These are phyloP conservation scores for Gaeumannomyces tritici DNA, from an alignment of 2,329 filamentous ascomycete species.

Conservation along the genomic window DNA sequence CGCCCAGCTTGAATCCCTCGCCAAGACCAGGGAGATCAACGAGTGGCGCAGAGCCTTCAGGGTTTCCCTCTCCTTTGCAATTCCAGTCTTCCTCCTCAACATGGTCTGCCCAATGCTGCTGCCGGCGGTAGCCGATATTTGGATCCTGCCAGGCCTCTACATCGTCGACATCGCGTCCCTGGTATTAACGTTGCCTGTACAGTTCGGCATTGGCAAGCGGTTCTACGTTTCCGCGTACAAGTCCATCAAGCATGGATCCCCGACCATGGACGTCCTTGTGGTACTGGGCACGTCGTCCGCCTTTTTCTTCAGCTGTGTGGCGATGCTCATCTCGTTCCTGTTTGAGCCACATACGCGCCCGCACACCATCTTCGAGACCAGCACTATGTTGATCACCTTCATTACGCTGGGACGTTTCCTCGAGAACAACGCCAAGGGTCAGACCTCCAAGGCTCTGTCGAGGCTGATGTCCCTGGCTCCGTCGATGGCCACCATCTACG, in stretches of 20 bases:
- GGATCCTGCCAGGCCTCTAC: constrained; percentile 66
- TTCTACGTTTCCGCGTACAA: constrained; percentile 95
- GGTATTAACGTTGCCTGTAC: constrained; percentile 77
- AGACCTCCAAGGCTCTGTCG: constrained; percentile 90
- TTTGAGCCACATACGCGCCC: constrained; percentile 70
- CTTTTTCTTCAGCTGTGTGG: constrained; percentile 87
- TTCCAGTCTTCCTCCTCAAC: constrained; percentile 85
- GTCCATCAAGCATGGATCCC: constrained; percentile 78
- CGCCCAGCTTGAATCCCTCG: constrained; percentile 87
- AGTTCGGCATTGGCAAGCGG: constrained; percentile 90
- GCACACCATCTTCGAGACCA: constrained; percentile 90
- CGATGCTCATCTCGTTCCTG: constrained; percentile 75
- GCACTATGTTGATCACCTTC: constrained; percentile 96
- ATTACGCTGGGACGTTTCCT: constrained; percentile 84
- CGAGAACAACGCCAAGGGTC: constrained; percentile 90
- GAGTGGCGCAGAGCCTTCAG: constrained; percentile 82
- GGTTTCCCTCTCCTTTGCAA: constrained; percentile 67
- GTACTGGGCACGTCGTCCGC: constrained; percentile 89
- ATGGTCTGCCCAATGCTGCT: constrained; percentile 90
- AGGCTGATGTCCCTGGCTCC: constrained; percentile 91
- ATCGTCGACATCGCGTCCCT: constrained; percentile 83
- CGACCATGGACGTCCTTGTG: constrained; percentile 96
- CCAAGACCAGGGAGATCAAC: constrained; percentile 92
- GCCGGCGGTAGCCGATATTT: constrained; percentile 54
- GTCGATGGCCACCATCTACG: constrained; percentile 94